Base-by-base conservation (phyloP, 495 filamentous ascomycete species). In the Xylaria telfairii region DNA sequence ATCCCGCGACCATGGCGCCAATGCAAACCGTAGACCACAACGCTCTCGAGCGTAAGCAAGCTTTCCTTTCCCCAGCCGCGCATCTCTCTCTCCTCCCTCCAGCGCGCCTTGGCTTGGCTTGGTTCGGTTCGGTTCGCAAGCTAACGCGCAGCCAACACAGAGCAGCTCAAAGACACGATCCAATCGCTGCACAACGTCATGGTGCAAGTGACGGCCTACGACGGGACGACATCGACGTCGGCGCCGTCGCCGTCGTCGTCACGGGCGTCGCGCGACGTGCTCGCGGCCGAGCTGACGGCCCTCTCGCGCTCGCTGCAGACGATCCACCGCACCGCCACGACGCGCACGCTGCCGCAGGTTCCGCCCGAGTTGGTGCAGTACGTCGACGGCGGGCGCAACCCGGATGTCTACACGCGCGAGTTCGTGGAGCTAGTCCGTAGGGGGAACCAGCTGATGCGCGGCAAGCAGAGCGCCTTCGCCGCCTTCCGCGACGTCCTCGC, bases 321-420 rank as follows among this genome's bases (percentile, higher is more conserved):
- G 83, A 75, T 80, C 77, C 76, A 84, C 85, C 70, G 79, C 83
- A 75, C 69, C 76, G 67, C 85, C 87, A 24, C 77, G 79, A 41
- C 57, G 67, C 10, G 72, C 68, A 17, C 78, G 76, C 69, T 76
- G 17, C 77, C 80, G 4, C 74, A 79, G 8, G 86, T 98, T 32
- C 95, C 96, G 3, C 90, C 91, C n/a, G 95, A 97, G 73, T 90
- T 99, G 13, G 92, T 98, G 76, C 86, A 92, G 70, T 99, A 99
- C 83, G 93, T 99, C 62, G 94, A 98, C 79, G 87, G 92, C 64
- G 90, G 93, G 15, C 92, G 96, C 54, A 99, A 99, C 83, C 96
- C 96, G 17, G 95, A 98, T 79, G 97, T 99, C 81, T 99, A 98
- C 85, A 98, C 95, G 65, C 88, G 96, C 46, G 95, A 98, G 83